Evolutionary conservation across 1,139 yeast species (phyloP).

Genomic region (Sugiyamaella neomexicana): DNA sequence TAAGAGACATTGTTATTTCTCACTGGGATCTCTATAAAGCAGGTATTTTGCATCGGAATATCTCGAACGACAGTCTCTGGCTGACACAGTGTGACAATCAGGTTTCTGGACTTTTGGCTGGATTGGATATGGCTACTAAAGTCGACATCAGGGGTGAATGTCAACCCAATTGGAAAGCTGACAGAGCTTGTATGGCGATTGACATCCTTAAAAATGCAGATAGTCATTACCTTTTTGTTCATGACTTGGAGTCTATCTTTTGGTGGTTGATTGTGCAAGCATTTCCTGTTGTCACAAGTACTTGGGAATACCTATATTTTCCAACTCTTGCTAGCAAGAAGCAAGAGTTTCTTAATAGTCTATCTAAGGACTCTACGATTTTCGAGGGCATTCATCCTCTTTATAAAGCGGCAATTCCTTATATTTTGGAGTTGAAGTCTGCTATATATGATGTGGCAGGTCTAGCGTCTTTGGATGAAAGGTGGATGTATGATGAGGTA

Average conservation of each 20-base stretch:
- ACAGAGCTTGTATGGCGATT: slow-evolving; percentile 8
- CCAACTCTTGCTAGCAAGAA: neutral
- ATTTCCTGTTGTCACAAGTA: slow-evolving; percentile 3
- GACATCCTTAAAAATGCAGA: slow-evolving; percentile 3
- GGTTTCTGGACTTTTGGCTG: slow-evolving; percentile 3
- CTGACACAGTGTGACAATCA: neutral
- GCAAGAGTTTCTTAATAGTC: slow-evolving; percentile 1
- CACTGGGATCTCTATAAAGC: slow-evolving; percentile 11
- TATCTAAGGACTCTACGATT: neutral
- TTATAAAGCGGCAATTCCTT: slow-evolving; percentile 8
- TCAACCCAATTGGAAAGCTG: slow-evolving; percentile 10
- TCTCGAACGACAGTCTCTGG: slow-evolving; percentile 10
- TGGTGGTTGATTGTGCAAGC: slow-evolving; percentile 15
- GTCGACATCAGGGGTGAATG: slow-evolving; percentile 10
- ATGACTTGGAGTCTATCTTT: slow-evolving; percentile 13
- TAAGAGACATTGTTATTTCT: slow-evolving; percentile 12
- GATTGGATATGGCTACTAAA: slow-evolving; percentile 8
- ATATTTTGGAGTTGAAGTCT: slow-evolving; percentile 7
- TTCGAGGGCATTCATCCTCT: neutral
- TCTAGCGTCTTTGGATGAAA: slow-evolving; percentile 7
- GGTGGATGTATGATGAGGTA: slow-evolving; percentile 14
- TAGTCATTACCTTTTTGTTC: slow-evolving; percentile 1
- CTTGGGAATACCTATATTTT: slow-evolving; percentile 6
- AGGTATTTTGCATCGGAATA: slow-evolving; percentile 12
- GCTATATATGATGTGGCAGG: slow-evolving; percentile 9